phyloP scores from a whole-genome alignment of 1,284 basidiomycete species.

The Microstroma glucosiphilum region DNA sequence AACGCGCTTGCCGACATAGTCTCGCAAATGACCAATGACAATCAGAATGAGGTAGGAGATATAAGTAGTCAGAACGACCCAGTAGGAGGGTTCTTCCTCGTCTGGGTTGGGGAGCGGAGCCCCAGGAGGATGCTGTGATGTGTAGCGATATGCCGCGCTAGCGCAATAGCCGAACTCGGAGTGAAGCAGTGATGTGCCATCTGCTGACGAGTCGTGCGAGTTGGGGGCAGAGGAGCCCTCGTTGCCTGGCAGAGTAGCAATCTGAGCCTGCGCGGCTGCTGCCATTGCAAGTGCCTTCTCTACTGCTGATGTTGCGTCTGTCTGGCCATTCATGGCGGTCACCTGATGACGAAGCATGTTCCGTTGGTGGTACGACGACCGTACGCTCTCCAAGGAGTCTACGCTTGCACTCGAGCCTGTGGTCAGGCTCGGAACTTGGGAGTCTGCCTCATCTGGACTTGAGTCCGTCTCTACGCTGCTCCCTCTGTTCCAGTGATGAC shows the following conservation, averaged over 20 bases:
- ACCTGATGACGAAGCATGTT: slow-evolving; percentile 21
- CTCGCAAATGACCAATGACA: slow-evolving; percentile 80
- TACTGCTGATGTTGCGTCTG: slow-evolving; percentile 2
- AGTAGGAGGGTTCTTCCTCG: slow-evolving; percentile 75
- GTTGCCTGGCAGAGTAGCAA: slow-evolving; percentile 9
- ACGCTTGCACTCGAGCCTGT: slow-evolving; percentile 34
- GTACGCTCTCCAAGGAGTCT: slow-evolving; percentile 32
- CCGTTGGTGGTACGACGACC: slow-evolving; percentile 25
- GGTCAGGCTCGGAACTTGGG: slow-evolving; percentile 36
- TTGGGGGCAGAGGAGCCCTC: slow-evolving; percentile 3
- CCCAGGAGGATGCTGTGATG: slow-evolving; percentile 58
- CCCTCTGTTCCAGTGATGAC: slow-evolving; percentile 12
- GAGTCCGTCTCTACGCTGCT: slow-evolving; percentile 23
- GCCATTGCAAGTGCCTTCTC: neutral
- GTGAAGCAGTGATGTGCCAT: slow-evolving; percentile 55
- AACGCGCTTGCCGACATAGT: slow-evolving; percentile 87
- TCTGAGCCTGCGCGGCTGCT: slow-evolving; percentile 1
- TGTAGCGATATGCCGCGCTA: slow-evolving; percentile 64
- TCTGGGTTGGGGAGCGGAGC: slow-evolving; percentile 51
- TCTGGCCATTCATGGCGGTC: neutral
- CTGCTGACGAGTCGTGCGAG: slow-evolving; percentile 10
- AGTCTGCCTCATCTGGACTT: slow-evolving; percentile 17
- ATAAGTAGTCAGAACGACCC: slow-evolving; percentile 84
- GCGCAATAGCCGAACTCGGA: slow-evolving; percentile 79
- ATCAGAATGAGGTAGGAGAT: slow-evolving; percentile 59